Base-by-base conservation (phyloP, 2,329 filamentous ascomycete species). In the Aspergillus phoenicis region DNA sequence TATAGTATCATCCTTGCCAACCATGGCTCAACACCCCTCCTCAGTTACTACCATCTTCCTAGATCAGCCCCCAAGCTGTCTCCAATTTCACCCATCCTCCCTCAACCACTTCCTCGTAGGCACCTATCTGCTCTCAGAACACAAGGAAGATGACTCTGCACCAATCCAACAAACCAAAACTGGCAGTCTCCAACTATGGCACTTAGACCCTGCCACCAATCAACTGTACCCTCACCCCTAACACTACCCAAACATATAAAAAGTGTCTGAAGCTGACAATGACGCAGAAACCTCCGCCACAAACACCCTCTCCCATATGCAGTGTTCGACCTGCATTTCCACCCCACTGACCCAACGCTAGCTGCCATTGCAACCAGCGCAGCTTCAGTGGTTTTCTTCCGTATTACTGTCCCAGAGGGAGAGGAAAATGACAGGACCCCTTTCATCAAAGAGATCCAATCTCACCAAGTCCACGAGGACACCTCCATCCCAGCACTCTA, bases 311-410 rank as follows among this genome's bases (percentile, higher is more conserved):
- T 90, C 22, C 84, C 87, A 4, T 91, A 88, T 56, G 93, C 91
- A 5, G 84, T 97, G 28, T 84, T 97, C 57, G 93, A 97, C 73
- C 80, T 97, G 30, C 91, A 93, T 68, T 98, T 97, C 74, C 86
- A 89, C 62, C 86, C 85, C 1, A 71, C 77, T 55, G 73, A 81
- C 57, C 78, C 76, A 53, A 81, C 83, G 30, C 77, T 90, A 3
- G 83, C 96, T 57, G 92, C 87, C 8, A 87, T 89, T 3, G 91
- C 91, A 8, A 91, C 90, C 1, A 97, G 92, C 63, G 91, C 89
- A 74, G 64, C 77, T 89, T 48, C 68, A 17, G 68, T 77, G 2
- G 66, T 73, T 5, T 62, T 81, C 8, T 81, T 81, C 49, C 68
- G 73, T 13, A 63, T 75, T 39, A 64, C 67, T 6, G 22, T n/a